phyloP scores from a whole-genome alignment of 2,329 filamentous ascomycete genomes.

The Nigrospora sphaerica region DNA sequence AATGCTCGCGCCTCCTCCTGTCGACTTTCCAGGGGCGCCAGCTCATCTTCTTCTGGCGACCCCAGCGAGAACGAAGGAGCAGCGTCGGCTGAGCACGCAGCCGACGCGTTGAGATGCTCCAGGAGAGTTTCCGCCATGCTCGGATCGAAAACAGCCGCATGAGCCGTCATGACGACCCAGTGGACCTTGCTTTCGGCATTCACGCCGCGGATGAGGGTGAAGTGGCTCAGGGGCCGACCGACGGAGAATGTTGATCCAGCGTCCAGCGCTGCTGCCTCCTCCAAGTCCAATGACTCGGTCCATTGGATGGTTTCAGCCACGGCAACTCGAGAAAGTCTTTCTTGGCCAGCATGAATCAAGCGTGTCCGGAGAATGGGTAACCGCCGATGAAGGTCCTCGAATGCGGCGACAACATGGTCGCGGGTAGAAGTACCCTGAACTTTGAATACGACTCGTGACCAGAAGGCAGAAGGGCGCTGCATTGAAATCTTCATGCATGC shows the following conservation, averaged over 20 bases:
- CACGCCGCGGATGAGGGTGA: background rate
- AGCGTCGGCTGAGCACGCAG: too few relatives aligned
- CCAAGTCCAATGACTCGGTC: background rate
- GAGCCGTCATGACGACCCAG: too few relatives aligned
- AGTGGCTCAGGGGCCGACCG: background rate
- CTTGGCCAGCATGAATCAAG: background rate
- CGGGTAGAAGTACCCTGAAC: background rate
- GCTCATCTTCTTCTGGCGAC: too few relatives aligned
- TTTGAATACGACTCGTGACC: background rate
- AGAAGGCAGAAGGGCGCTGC: too few relatives aligned
- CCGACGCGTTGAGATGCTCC: too few relatives aligned
- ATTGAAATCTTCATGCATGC: too few relatives aligned
- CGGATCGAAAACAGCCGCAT: too few relatives aligned
- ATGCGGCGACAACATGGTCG: background rate
- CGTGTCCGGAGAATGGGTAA: background rate
- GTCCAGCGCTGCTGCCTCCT: background rate
- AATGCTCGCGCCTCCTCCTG: background rate
- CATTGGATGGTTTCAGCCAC: background rate
- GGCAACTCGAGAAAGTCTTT: background rate
- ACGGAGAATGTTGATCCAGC: background rate
- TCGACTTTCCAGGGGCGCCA: too few relatives aligned
- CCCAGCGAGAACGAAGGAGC: too few relatives aligned
- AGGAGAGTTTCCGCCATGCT: too few relatives aligned
- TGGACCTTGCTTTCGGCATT: too few relatives aligned
- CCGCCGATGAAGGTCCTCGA: background rate